Evolutionary conservation across 495 filamentous ascomycete species (phyloP), one percentile per base, ranked within the genome.

Genomic region (Penicillium longicatenatum): DNA sequence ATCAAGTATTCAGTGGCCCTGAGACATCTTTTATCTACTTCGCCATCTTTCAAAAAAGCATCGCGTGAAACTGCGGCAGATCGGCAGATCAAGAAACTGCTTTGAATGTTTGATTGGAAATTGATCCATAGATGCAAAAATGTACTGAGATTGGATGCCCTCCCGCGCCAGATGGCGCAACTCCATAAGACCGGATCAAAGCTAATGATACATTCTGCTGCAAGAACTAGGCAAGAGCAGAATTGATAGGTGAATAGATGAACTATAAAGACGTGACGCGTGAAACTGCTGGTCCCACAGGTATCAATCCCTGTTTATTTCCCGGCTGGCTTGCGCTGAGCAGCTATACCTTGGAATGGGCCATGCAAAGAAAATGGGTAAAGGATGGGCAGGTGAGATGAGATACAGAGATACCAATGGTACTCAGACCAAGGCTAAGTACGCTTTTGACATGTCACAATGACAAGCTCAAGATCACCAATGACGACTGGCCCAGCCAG

Each of bases 131-230:
- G 60, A 48, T 45, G 42, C 42, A 48, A 47, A 68, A 59, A 53
- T 37, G 56, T 50, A 54, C 44, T 47, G 41, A 57, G 26, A 61
- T 56, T 45, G 50, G 31, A 61, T 60, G 50, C 53, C 58, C 33
- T 55, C 58, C 61, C 55, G 52, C 58, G 60, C 66, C 63, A 58
- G 33, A 21, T 49, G 52, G 63, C 65, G 57, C 56, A 62, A 68
- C 63, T 60, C 65, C 65, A 26, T 50, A 50, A 41, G 47, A 59
- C 37, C 51, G 44, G 54, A 57, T 52, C 49, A 56, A 50, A 59
- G 30, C 29, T 69, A 59, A 57, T 64, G 56, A 50, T 62, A 64
- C 59, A 59, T 60, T 49, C 60, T 59, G 45, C 45, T 59, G 45
- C 45, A 47, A 48, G 47, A 45, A 17, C 46, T 8, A 47, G 45